Conservation (phyloP, 768 basidiomycete species). For the Termitomyces sp. region DNA sequence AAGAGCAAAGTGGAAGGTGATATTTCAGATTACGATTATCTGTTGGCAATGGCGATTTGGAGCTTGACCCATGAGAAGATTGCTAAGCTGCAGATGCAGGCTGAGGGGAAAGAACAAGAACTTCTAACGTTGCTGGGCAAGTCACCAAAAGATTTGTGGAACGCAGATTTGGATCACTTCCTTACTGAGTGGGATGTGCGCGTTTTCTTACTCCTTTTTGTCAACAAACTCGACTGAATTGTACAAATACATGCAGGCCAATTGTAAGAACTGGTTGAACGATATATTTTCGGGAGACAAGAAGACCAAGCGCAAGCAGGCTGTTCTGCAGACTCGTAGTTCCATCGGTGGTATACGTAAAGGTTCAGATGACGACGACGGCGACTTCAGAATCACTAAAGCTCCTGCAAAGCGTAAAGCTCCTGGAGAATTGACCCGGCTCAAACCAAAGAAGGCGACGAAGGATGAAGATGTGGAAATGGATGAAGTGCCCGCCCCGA, state of each 20-base stretch:
- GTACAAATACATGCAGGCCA: slow-evolving; percentile 22
- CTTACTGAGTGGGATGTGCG: slow-evolving; percentile 77
- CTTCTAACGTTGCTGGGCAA: slow-evolving; percentile 72
- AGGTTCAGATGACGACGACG: slow-evolving; percentile 37
- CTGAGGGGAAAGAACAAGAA: slow-evolving; percentile 78
- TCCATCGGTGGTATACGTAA: slow-evolving; percentile 32
- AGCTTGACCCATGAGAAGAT: slow-evolving; percentile 97
- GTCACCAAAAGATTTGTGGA: slow-evolving; percentile 84
- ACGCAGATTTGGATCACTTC: slow-evolving; percentile 82
- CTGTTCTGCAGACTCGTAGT: slow-evolving; percentile 41
- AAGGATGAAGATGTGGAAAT: slow-evolving; percentile 22
- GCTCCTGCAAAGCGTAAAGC: slow-evolving; percentile 38
- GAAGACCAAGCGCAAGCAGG: slow-evolving; percentile 43
- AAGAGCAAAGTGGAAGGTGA: slow-evolving; percentile 25
- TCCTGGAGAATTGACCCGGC: slow-evolving; percentile 20
- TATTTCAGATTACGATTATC: slow-evolving; percentile 81
- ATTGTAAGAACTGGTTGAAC: slow-evolving; percentile 41
- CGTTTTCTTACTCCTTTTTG: slow-evolving; percentile 22
- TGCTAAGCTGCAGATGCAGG: slow-evolving; percentile 75
- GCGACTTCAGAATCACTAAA: slow-evolving; percentile 46
- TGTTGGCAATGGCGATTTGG: slow-evolving; percentile 93
- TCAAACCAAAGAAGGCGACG: slow-evolving; percentile 23
- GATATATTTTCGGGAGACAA: slow-evolving; percentile 38
- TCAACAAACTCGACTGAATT: neutral
- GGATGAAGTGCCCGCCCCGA: slow-evolving; percentile 14